These are phyloP conservation scores for Anthracocystis setariae DNA, from an alignment of 1,284 basidiomycete genomes.

Conservation along the genomic window DNA sequence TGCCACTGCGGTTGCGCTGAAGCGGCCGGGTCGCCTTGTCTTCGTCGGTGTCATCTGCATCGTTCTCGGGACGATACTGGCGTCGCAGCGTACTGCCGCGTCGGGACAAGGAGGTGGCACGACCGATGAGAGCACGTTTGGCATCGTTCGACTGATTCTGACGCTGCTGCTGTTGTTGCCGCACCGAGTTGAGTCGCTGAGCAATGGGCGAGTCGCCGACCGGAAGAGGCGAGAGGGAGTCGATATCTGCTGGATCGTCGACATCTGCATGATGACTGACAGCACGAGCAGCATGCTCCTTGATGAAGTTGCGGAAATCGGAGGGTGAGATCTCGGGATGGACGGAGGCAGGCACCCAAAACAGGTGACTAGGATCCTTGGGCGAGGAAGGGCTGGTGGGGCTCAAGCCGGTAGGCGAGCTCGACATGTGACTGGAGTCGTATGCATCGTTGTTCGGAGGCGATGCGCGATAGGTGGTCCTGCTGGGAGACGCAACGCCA, in stretches of 20 bases:
- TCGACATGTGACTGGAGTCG: slow-evolving; percentile 16
- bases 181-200: slow-evolving; percentile 43
- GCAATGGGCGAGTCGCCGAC: slow-evolving; percentile 44
- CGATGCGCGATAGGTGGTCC: slow-evolving; percentile 14
- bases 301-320: slow-evolving; percentile 92
- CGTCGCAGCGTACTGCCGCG: slow-evolving; percentile 62
- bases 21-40: slow-evolving; percentile 70
- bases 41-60: slow-evolving; percentile 67
- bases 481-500: slow-evolving; percentile 9
- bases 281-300: slow-evolving; percentile 79
- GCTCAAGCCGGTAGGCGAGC: slow-evolving; percentile 25
- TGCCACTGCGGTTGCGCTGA: slow-evolving; percentile 39
- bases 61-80: slow-evolving; percentile 76
- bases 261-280: slow-evolving; percentile 47
- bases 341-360: slow-evolving; percentile 95
- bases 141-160: slow-evolving; percentile 19
- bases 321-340: slow-evolving; percentile 97
- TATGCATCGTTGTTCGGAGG: slow-evolving; percentile 22
- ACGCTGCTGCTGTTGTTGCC: slow-evolving; percentile 36
- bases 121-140: slow-evolving; percentile 38
- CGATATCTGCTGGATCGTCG: slow-evolving; percentile 11
- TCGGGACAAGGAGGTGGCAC: slow-evolving; percentile 57
- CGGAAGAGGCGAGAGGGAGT: slow-evolving; percentile 22
- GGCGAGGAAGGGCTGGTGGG: slow-evolving; percentile 37
- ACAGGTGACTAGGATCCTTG: slow-evolving; percentile 73